A percentile compares a stretch with the other conserved stretches of the same genome.
phyloP scores from a whole-genome alignment of 225 moss, liverwort and hornwort genomes.

The Marchantia polymorpha region DNA sequence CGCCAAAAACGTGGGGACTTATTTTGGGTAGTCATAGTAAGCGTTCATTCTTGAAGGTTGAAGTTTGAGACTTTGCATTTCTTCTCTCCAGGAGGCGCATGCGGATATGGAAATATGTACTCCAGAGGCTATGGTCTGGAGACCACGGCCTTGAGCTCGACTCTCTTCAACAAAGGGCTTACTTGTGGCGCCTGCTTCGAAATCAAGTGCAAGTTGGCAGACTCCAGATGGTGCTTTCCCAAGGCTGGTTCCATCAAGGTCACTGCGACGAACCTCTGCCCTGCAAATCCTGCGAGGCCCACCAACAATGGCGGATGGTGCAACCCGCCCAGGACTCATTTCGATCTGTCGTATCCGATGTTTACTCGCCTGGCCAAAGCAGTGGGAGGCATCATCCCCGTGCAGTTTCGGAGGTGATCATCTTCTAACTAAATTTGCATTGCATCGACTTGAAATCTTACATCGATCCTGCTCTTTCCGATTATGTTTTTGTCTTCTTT shows the following conservation, averaged over 20 bases:
- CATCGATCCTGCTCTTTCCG: background rate
- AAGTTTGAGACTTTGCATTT: too few species aligned
- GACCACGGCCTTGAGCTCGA: slow-evolving; percentile 32
- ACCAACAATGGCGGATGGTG: slow-evolving; percentile 53
- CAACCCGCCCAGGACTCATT: slow-evolving; percentile 46
- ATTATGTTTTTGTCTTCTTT: background rate
- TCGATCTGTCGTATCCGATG: slow-evolving; percentile 46
- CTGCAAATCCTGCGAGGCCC: slow-evolving; percentile 29
- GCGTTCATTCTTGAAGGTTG: too few species aligned
- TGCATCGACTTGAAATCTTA: background rate
- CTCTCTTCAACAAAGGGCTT: slow-evolving; percentile 31
- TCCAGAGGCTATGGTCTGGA: slow-evolving; percentile 24
- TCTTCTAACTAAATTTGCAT: background rate
- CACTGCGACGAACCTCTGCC: slow-evolving; percentile 57
- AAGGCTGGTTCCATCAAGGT: slow-evolving; percentile 26
- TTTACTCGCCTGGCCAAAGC: slow-evolving; percentile 41
- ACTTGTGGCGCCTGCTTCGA: slow-evolving; percentile 48
- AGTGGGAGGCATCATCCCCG: slow-evolving; percentile 39
- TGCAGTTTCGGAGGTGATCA: slow-evolving; percentile 38
- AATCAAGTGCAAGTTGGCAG: slow-evolving; percentile 25
- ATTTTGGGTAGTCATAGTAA: too few species aligned
- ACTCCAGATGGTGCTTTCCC: slow-evolving; percentile 35
- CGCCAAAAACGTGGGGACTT: too few species aligned
- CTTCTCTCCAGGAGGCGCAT: slow-evolving; percentile 38
- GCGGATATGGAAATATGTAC: slow-evolving; percentile 39